These are phyloP conservation scores for Spencermartinsiella ligniputridi DNA, from an alignment of 1,139 yeast genomes.

Conservation along the genomic window DNA sequence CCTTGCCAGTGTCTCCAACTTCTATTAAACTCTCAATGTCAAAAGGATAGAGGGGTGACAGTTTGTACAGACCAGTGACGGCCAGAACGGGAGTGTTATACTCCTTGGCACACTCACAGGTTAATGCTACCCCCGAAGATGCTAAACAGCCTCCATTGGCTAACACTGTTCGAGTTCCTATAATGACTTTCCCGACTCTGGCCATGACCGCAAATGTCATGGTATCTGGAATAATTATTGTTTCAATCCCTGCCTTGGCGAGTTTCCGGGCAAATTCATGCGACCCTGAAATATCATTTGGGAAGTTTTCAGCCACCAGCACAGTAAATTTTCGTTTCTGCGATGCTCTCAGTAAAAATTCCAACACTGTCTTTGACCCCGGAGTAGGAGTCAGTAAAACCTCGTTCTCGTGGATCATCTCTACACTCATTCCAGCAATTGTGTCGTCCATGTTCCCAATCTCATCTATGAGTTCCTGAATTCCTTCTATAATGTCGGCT, in stretches of 20 bases:
- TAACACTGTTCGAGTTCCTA: slow-evolving; percentile 87
- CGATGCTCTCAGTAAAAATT: slow-evolving; percentile 81
- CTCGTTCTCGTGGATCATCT: slow-evolving; percentile 92
- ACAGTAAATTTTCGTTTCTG: slow-evolving; percentile 89
- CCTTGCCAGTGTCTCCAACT: slow-evolving; percentile 89
- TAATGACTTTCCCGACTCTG: slow-evolving; percentile 90
- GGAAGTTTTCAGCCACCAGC: slow-evolving; percentile 86
- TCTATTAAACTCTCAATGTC: slow-evolving; percentile 84
- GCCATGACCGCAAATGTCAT: slow-evolving; percentile 96
- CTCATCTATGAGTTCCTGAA: slow-evolving; percentile 89
- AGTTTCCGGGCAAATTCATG: slow-evolving; percentile 76
- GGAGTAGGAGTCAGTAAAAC: slow-evolving; percentile 91
- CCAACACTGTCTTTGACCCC: slow-evolving; percentile 80
- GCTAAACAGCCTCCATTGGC: slow-evolving; percentile 96
- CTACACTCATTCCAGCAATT: slow-evolving; percentile 84
- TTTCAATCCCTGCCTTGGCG: slow-evolving; percentile 82
- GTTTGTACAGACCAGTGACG: slow-evolving; percentile 88
- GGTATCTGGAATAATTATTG: slow-evolving; percentile 88
- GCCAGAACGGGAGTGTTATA: slow-evolving; percentile 94
- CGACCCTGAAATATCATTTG: slow-evolving; percentile 73
- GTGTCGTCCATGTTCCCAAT: slow-evolving; percentile 86
- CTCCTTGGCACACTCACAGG: slow-evolving; percentile 94
- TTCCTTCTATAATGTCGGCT: slow-evolving; percentile 89
- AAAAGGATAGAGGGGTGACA: slow-evolving; percentile 91
- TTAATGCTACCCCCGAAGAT: slow-evolving; percentile 85